Percentiles rank a stretch among this genome's conserved stretches.
Conservation (phyloP, 495 filamentous ascomycete species). For the Neurospora sp. region DNA sequence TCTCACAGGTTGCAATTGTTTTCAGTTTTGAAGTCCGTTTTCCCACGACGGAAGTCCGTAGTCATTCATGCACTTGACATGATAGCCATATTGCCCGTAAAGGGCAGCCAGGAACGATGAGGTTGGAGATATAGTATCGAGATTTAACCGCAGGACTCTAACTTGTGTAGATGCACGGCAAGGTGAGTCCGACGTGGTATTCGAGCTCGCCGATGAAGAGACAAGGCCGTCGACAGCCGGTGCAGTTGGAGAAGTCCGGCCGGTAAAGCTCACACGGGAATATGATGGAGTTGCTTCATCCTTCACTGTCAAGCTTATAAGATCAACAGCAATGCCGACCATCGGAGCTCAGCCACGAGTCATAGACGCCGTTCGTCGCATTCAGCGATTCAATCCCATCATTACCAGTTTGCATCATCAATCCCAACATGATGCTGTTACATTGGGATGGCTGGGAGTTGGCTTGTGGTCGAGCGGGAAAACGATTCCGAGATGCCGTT, state of each 20-base stretch:
- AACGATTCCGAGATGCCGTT: neutral
- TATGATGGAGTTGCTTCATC: neutral
- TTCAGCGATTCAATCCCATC: neutral
- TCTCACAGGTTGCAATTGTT: neutral
- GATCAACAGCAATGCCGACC: neutral
- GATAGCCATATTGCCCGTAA: neutral
- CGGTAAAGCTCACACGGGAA: constrained; percentile 10
- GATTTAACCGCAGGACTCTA: neutral
- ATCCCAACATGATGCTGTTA: neutral
- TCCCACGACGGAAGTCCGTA: neutral
- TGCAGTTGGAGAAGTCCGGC: constrained; percentile 4
- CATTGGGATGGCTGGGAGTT: neutral
- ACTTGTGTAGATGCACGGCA: neutral
- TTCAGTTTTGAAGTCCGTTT: neutral
- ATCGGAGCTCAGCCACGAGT: neutral
- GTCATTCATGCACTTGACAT: neutral
- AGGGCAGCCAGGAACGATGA: neutral
- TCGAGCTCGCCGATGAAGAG: neutral
- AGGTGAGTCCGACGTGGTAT: neutral
- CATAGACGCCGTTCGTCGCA: neutral
- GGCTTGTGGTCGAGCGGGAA: neutral
- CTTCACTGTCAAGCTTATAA: neutral
- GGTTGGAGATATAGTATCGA: neutral
- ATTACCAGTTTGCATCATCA: neutral
- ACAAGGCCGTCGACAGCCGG: neutral